A percentile compares a stretch with the other conserved stretches of the same genome.
These are phyloP conservation scores for Aristolochia californica DNA, from an alignment of 164 flowering plant genomes.

Conservation along the genomic window DNA sequence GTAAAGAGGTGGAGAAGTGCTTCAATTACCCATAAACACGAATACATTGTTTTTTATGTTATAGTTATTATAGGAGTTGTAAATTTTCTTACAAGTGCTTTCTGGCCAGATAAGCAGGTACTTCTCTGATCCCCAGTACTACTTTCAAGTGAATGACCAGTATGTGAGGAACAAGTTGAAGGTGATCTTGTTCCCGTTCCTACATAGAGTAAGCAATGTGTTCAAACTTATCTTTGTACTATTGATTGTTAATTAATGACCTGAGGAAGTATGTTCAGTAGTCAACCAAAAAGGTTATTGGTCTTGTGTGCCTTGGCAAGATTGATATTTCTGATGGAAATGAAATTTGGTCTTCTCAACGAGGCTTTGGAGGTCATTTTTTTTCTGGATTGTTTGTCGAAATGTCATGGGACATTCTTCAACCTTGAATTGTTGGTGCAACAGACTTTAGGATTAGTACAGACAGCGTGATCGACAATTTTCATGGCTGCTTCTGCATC, in stretches of 20 bases:
- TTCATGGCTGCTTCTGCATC: no score
- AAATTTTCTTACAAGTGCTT: neutral
- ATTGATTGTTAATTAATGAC: no score
- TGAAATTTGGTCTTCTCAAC: neutral
- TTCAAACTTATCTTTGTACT: neutral
- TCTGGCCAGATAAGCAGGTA: conserved; percentile 53
- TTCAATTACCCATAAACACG: neutral
- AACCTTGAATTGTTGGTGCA: no score
- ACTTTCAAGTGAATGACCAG: conserved; percentile 69
- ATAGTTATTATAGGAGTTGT: neutral
- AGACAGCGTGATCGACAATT: no score
- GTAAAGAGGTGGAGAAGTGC: no score
- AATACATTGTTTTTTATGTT: neutral
- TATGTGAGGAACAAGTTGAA: conserved; percentile 78
- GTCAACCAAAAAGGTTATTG: neutral
- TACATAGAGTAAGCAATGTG: conserved; percentile 43
- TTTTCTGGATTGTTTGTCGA: no score
- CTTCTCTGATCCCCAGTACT: conserved; percentile 68
- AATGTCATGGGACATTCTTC: no score
- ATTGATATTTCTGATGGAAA: neutral
- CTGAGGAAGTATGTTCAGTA: no score
- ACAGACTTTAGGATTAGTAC: no score
- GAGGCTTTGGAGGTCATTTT: no score
- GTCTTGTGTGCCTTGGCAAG: neutral
- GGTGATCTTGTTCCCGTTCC: conserved; percentile 57